Evolutionary conservation across 2,329 filamentous ascomycete species (phyloP), one percentile per base, ranked within the genome.

Genomic region (Hymenoscyphus occultus): DNA sequence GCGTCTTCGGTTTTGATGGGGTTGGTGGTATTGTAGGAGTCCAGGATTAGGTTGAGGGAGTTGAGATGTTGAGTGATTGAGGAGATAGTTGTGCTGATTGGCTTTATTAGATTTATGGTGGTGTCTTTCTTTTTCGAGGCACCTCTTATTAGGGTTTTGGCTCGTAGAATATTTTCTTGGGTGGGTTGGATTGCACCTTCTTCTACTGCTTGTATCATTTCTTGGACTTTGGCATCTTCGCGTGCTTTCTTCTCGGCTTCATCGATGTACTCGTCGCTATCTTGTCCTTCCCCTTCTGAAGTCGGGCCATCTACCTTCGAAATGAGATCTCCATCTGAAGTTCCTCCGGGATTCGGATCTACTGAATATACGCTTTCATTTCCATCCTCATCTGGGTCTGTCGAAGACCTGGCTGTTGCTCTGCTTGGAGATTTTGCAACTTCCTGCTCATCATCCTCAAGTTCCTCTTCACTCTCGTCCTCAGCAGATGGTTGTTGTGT

Each of bases 41-140:
- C 61, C 1, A 80, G 70, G 10, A 75, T 68, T 3, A 72, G 74
- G 28, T 80, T 77, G 3, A 88, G 67, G n/a, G 72, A 75, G 62
- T 82, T 82, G 63, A 71, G 60, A 48, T 73, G 67, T 13, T 68
- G 28, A 2, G 61, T 62, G 12, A 76, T 74, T 39, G 69, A 62
- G 3, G 63, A 61, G 19, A 65, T n/a, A 57, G 62, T 68, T 14
- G 69, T 74, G 16, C 70, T 51, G 5, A 76, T 22, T 39, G 61
- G 66, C 42, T 68, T 68, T 1, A 81, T 77, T 1, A 89, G 77
- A 35, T 83, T 79, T 5, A 85, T 73, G 0, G 86, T 90, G 5
- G 82, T 80, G 67, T 87, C 82, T 71, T 87, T 90, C 63, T 83
- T 82, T 70, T 76, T 85, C 1, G 79, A 76, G n/a, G 79, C 76